Evolutionary conservation across 2,329 filamentous ascomycete genomes (phyloP), one percentile per base, ranked within the genome.

Genomic region (Epichloe amarillans): DNA sequence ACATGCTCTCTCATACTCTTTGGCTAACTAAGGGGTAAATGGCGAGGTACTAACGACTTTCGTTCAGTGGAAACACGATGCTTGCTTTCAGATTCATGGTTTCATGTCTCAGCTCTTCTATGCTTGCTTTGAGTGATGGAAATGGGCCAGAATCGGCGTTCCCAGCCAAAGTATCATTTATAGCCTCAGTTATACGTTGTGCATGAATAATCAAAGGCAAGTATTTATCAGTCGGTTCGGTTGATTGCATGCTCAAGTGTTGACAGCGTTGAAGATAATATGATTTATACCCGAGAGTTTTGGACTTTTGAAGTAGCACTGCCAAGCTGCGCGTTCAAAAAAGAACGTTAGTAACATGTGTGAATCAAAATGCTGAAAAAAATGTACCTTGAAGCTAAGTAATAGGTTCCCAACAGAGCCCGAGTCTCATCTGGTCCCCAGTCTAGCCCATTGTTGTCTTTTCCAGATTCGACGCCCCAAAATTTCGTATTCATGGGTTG

Each of bases 271-370:
- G 57, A 2, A 58, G 53, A 17, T 65, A 58, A n/a, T 62, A 64
- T 4, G 56, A 56, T 0, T 54, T 60, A 17, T 60, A 61, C 33
- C 58, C 50, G 33, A 66, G 58, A 14, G 57, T 56, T 11, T 60
- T 62, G 1, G 61, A 58, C 23, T 66, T 65, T 50, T 65, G 63
- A 2, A 66, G 50, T 1, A 66, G 45, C 2, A 65, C 60, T 4
- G 60, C 63, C 1, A 61, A 60, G 53, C 63, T 47, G 30, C 10
- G 30, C 30, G 30, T 30, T 11, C 30, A 30, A 30, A 30, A 30
- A 30, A 11, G 26, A 30, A 30, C 10, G 30, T 30, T 30, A 30
- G 30, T 30, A 30, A 30, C 30, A 30, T 4, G 38, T 5, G 5
- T 1, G 7, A 10, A 30, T 43, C 30, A 10, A 30, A 30, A 10